phyloP scores from a whole-genome alignment of 2,329 filamentous ascomycete species.

The Colletotrichum musicola region DNA sequence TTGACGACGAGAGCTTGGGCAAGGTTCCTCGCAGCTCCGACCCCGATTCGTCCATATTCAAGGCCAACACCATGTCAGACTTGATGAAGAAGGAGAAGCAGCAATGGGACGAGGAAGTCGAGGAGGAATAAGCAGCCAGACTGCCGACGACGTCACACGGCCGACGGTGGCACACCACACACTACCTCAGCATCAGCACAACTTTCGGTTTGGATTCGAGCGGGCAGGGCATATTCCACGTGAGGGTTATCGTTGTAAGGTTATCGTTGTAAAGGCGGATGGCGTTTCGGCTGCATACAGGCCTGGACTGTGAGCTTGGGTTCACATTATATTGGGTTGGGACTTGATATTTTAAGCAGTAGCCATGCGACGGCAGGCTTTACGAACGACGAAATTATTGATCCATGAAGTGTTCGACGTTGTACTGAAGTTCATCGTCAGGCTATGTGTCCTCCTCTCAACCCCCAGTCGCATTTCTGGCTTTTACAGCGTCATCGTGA shows the following conservation, averaged over 20 bases:
- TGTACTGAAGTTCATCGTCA: too few relatives aligned
- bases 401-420: too few relatives aligned
- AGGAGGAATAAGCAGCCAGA: slow-evolving; percentile 65
- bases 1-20: slow-evolving; percentile 83
- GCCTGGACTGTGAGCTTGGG: slow-evolving; percentile 15
- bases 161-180: slow-evolving; percentile 16
- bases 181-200: slow-evolving; percentile 15
- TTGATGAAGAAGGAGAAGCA: slow-evolving; percentile 83
- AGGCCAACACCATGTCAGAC: slow-evolving; percentile 77
- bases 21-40: slow-evolving; percentile 77
- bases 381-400: slow-evolving; percentile 11
- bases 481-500: too few relatives aligned
- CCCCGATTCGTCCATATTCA: slow-evolving; percentile 78
- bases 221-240: slow-evolving; percentile 8
- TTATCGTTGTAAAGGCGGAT: slow-evolving; percentile 7
- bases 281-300: slow-evolving; percentile 32
- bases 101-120: slow-evolving; percentile 84
- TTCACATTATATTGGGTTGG: neutral
- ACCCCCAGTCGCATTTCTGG: too few relatives aligned
- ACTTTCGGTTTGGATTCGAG: slow-evolving; percentile 15
- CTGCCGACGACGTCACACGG: neutral
- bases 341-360: slow-evolving; percentile 2
- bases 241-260: slow-evolving; percentile 6
- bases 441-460: too few relatives aligned
- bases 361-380: neutral